Conservation (phyloP, 148 eudicot genomes). For the Rhododendron vialii region DNA sequence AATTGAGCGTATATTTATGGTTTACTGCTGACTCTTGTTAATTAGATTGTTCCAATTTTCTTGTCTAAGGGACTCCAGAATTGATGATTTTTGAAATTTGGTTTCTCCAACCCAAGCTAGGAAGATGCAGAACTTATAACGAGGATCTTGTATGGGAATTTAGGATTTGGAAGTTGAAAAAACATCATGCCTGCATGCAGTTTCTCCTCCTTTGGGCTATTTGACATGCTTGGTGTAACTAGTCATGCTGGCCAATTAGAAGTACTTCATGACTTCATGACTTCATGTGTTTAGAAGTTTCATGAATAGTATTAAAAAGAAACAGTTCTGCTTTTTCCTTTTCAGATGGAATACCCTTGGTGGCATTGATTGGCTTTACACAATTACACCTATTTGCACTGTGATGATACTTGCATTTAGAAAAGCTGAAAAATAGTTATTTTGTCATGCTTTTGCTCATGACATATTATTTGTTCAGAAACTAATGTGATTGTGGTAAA, state of each 20-base stretch:
- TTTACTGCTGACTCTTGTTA: not conserved
- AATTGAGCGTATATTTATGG: not conserved
- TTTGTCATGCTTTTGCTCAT: not conserved
- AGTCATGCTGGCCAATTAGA: not conserved
- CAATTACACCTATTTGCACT: not conserved
- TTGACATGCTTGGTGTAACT: not conserved
- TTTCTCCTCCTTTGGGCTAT: not conserved
- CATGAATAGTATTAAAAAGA: not conserved
- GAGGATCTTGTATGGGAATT: not conserved
- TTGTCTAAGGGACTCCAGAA: not conserved
- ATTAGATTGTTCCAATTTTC: not conserved
- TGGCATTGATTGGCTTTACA: not conserved
- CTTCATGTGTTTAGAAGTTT: not conserved
- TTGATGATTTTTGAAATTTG: not conserved
- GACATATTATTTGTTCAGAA: not conserved
- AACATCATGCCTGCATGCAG: not conserved
- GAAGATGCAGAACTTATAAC: not conserved
- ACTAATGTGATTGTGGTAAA: not conserved
- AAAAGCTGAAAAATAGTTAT: not conserved
- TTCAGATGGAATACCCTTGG: not conserved
- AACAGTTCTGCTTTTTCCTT: not conserved
- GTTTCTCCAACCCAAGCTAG: not conserved
- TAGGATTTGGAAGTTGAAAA: not conserved
- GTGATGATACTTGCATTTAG: not conserved
- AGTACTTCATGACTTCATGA: not conserved